Conservation (phyloP, 331 rosid genomes). For the Rhamnella rubrinervis region DNA sequence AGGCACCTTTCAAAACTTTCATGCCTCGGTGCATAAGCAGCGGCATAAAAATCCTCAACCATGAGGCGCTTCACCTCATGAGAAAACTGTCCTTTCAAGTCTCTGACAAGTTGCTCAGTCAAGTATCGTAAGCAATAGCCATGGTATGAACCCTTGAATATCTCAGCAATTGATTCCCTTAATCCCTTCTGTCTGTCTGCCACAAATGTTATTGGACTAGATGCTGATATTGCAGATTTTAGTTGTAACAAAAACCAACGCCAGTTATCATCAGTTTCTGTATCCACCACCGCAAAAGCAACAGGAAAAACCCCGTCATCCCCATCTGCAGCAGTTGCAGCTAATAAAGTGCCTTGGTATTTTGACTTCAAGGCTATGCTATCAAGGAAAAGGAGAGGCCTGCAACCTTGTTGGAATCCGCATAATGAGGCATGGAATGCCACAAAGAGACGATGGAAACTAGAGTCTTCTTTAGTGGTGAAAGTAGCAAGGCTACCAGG, state of each 20-base stretch:
- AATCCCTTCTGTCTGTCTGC: constrained; percentile 85
- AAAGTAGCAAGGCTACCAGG: constrained; percentile 85
- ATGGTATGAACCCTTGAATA: constrained; percentile 77
- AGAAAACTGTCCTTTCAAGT: constrained; percentile 86
- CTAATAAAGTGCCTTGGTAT: constrained; percentile 92
- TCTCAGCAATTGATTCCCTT: constrained; percentile 64
- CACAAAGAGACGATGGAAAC: constrained; percentile 85
- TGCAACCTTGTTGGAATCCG: constrained; percentile 95
- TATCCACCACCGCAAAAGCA: constrained; percentile 86
- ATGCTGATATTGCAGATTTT: constrained; percentile 65
- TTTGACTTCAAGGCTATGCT: constrained; percentile 78
- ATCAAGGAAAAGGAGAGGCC: constrained; percentile 88
- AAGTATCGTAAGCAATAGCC: constrained; percentile 76
- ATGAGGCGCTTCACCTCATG: constrained; percentile 92
- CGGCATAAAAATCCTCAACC: constrained; percentile 79
- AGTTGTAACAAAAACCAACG: constrained; percentile 83
- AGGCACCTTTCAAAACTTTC: constrained; percentile 69
- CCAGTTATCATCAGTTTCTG: constrained; percentile 93
- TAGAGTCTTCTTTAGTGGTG: constrained; percentile 89
- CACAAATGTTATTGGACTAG: constrained; percentile 79
- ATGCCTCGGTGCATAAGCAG: constrained; percentile 68
- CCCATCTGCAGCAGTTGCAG: constrained; percentile 89
- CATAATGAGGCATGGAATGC: constrained; percentile 78
- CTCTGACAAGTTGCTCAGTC: constrained; percentile 82
- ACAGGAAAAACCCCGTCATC: constrained; percentile 78